phyloP scores from a whole-genome alignment of 2,329 filamentous ascomycete species.

The Neoscytalidium dimidiatum region DNA sequence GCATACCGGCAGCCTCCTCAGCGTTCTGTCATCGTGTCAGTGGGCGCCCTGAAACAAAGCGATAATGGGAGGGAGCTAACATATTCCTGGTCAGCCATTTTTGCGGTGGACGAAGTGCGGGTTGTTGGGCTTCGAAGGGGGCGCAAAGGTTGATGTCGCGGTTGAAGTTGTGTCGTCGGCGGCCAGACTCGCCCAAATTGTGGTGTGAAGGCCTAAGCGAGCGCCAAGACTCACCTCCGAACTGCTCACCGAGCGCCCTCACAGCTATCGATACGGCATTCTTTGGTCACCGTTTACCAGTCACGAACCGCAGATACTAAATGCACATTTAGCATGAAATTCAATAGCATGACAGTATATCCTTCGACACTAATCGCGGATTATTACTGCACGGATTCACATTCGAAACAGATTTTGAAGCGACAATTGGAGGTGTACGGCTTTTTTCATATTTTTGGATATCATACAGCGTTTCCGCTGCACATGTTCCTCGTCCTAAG shows the following conservation, averaged over 20 bases:
- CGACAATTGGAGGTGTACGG: slow-evolving; percentile 15
- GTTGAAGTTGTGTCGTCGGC: slow-evolving; percentile 32
- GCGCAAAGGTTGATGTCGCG: slow-evolving; percentile 26
- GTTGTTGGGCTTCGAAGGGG: slow-evolving; percentile 30
- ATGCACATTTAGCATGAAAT: neutral
- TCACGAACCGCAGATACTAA: too few species aligned
- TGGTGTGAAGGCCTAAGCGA: slow-evolving; percentile 19
- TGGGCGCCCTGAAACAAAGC: slow-evolving; percentile 20
- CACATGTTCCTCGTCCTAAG: neutral
- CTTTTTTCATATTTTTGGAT: slow-evolving; percentile 16
- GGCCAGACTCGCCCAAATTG: slow-evolving; percentile 14
- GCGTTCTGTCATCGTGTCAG: slow-evolving; percentile 67
- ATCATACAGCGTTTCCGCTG: slow-evolving; percentile 17
- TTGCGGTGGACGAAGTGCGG: slow-evolving; percentile 55
- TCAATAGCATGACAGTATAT: neutral
- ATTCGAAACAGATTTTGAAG: neutral
- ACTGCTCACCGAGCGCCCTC: neutral
- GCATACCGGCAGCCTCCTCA: slow-evolving; percentile 85
- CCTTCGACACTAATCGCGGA: too few species aligned
- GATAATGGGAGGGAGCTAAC: slow-evolving; percentile 58
- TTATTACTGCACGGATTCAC: too few species aligned
- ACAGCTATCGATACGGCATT: slow-evolving; percentile 1
- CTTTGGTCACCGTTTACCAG: too few species aligned
- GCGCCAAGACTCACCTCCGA: slow-evolving; percentile 18
- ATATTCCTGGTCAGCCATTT: slow-evolving; percentile 88